phyloP scores from a whole-genome alignment of 176 grass and related monocot species.

The Themeda triandra region DNA sequence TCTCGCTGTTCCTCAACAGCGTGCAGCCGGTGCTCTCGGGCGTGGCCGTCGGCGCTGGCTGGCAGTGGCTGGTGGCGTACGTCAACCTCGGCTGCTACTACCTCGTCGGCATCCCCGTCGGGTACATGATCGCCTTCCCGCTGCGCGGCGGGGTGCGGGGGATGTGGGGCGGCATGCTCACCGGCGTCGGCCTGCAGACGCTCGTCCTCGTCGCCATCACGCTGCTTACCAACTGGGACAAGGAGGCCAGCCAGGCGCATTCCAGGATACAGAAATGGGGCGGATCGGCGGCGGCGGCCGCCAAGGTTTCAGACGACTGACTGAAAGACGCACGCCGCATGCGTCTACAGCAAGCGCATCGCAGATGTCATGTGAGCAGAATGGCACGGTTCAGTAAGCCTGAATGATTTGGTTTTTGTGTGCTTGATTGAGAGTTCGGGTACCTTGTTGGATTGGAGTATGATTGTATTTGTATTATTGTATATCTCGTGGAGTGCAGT shows the following conservation, averaged over 20 bases:
- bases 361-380: too few relatives aligned
- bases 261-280: constrained; percentile 74
- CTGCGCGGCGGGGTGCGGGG: constrained; percentile 52
- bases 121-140: constrained; percentile 56
- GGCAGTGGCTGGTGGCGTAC: constrained; percentile 86
- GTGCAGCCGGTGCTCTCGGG: constrained; percentile 85
- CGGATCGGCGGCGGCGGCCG: background rate
- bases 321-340: too few relatives aligned
- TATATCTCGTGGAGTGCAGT: too few relatives aligned
- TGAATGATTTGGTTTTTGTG: too few relatives aligned
- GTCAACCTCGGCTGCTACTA: constrained; percentile 86
- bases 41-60: constrained; percentile 86
- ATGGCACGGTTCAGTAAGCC: too few relatives aligned
- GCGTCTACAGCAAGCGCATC: too few relatives aligned
- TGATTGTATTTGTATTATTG: too few relatives aligned
- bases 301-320: too few relatives aligned
- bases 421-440: too few relatives aligned
- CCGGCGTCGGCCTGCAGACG: constrained; percentile 72
- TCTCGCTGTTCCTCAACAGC: constrained; percentile 79
- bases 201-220: constrained; percentile 57
- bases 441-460: too few relatives aligned
- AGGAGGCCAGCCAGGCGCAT: constrained; percentile 52
- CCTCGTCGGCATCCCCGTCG: constrained; percentile 66
- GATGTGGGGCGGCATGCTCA: constrained; percentile 92
- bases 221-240: constrained; percentile 65